A percentile compares a stretch with the other conserved stretches of the same genome.
Conservation (phyloP, 2,329 filamentous ascomycete genomes). For the Hymenoscyphus occultus region DNA sequence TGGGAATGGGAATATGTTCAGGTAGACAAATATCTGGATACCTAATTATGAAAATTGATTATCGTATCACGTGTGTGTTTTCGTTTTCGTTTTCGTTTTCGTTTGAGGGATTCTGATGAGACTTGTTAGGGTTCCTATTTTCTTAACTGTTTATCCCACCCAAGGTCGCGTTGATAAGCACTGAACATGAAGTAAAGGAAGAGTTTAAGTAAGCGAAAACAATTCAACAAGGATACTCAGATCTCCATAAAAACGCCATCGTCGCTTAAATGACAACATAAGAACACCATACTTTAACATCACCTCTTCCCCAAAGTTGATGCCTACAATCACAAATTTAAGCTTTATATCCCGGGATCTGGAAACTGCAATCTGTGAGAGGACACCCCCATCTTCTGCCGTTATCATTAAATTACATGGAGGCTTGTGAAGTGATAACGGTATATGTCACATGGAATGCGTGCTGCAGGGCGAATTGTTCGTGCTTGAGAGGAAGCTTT, state of each 20-base stretch:
- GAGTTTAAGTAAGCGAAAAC: background rate
- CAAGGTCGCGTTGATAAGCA: too few species aligned
- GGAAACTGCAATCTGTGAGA: background rate
- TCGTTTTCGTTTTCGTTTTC: too few species aligned
- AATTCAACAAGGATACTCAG: background rate
- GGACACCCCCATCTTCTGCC: background rate
- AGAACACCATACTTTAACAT: background rate
- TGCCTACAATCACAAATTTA: background rate
- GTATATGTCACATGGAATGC: background rate
- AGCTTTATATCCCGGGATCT: background rate
- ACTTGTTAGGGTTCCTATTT: too few species aligned
- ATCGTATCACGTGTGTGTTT: too few species aligned
- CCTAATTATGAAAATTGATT: too few species aligned
- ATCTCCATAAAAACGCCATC: background rate
- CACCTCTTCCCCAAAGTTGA: background rate
- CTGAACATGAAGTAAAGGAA: background rate
- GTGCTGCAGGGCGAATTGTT: background rate
- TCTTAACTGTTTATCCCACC: too few species aligned
- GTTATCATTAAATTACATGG: background rate
- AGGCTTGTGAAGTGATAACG: background rate
- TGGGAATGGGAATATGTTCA: too few species aligned
- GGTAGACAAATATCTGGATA: too few species aligned
- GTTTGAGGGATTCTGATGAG: too few species aligned
- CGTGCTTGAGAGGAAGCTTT: background rate
- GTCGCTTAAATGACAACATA: constrained; percentile 1